These are phyloP conservation scores for Phaeosphaeria sp. DNA, from an alignment of 2,329 filamentous ascomycete genomes.

Conservation along the genomic window DNA sequence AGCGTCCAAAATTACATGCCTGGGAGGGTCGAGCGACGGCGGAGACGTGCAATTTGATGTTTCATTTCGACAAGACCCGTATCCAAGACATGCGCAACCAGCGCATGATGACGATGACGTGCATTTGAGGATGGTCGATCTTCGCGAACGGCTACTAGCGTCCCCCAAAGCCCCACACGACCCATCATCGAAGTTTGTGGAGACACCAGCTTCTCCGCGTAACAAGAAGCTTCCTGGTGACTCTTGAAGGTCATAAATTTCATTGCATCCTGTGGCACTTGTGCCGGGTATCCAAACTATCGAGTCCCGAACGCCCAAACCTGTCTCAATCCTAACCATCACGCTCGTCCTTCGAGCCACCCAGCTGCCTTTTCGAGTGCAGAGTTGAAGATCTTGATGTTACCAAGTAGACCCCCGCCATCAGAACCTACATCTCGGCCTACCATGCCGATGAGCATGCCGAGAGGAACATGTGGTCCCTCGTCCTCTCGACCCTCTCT, in stretches of 20 bases:
- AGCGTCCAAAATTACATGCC: not conserved
- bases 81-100: slow-evolving; percentile 1
- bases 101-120: slow-evolving; percentile 11
- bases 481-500: slow-evolving; percentile 40
- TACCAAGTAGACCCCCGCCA: slow-evolving; percentile 41
- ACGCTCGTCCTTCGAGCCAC: slow-evolving; percentile 45
- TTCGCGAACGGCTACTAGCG: not conserved
- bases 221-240: not conserved
- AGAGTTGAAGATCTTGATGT: slow-evolving; percentile 42
- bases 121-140: not conserved
- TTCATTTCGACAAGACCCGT: slow-evolving; percentile 2
- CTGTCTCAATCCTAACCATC: not conserved
- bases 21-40: not conserved
- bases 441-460: slow-evolving; percentile 39
- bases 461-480: slow-evolving; percentile 40
- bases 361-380: slow-evolving; percentile 42
- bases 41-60: not conserved
- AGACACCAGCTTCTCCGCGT: not conserved
- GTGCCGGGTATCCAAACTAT: slow-evolving; percentile 8
- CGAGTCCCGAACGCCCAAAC: not conserved
- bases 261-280: slow-evolving; percentile 3
- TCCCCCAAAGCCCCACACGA: not conserved
- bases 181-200: not conserved
- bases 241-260: not conserved
- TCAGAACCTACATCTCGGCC: slow-evolving; percentile 34